Conservation (phyloP, 768 basidiomycete species). For the Brasilioporus rufonigricans region DNA sequence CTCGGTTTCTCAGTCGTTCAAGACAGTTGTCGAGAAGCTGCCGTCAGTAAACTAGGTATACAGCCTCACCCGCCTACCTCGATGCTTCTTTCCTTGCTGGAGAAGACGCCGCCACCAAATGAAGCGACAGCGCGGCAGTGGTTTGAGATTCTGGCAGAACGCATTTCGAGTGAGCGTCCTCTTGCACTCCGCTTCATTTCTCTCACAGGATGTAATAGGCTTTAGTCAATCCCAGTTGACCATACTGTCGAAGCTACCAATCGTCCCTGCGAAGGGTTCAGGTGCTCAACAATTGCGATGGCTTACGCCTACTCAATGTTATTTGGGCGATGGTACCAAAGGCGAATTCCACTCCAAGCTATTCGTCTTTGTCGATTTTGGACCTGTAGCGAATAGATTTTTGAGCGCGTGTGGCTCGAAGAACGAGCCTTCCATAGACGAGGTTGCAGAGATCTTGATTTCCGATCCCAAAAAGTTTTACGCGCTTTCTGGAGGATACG, state of each 20-base stretch:
- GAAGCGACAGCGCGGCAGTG: background rate
- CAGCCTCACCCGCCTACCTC: background rate
- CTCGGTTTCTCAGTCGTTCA: background rate
- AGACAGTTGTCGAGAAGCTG: background rate
- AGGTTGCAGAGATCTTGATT: constrained; percentile 69
- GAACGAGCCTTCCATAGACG: constrained; percentile 82
- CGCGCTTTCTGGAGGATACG: constrained; percentile 62
- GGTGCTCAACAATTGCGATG: constrained; percentile 37
- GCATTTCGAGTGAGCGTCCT: background rate
- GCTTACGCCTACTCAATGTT: constrained; percentile 66
- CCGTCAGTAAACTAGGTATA: background rate
- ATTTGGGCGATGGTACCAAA: constrained; percentile 52
- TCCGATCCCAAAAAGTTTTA: constrained; percentile 71
- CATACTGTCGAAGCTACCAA: constrained; percentile 51
- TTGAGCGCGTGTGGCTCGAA: constrained; percentile 85
- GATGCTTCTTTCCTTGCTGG: background rate
- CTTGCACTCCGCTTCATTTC: background rate
- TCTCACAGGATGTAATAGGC: constrained; percentile 38
- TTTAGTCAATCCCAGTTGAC: constrained; percentile 57
- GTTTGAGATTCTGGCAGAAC: background rate
- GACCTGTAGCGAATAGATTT: constrained; percentile 76
- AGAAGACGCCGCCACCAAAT: background rate
- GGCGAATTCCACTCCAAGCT: constrained; percentile 73
- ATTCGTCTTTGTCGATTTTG: constrained; percentile 90
- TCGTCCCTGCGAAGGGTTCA: constrained; percentile 60